A percentile compares a stretch with the other conserved stretches of the same genome.
Evolutionary conservation across 371 early-diverging fungal species (phyloP).

Genomic region (Mortierella sp.): DNA sequence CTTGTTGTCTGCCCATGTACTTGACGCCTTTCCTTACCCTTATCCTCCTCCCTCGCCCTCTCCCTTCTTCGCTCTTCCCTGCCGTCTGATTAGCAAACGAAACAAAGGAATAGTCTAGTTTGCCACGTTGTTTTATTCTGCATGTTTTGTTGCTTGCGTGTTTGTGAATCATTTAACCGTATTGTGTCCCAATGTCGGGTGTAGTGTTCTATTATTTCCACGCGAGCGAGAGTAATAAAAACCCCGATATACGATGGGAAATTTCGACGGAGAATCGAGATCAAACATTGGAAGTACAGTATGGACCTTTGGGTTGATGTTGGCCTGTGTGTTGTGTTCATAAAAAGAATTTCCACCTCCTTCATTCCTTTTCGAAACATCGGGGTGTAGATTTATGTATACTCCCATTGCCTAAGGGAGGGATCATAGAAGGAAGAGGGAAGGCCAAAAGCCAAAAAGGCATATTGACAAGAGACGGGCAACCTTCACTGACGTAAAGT

Average conservation of each 20-base stretch:
- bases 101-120: no score
- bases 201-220: no score
- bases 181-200: no score
- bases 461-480: background rate
- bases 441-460: conserved; percentile 11
- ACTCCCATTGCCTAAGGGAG: no score
- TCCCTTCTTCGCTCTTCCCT: background rate
- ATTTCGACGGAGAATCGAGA: background rate
- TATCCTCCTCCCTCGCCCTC: background rate
- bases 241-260: background rate
- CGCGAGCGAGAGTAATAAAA: background rate
- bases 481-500: background rate
- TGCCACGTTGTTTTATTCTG: background rate
- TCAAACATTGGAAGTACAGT: background rate
- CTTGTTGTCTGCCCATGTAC: no score
- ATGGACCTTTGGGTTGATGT: no score
- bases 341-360: no score
- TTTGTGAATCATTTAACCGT: background rate
- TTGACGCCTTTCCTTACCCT: no score
- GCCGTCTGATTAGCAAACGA: background rate
- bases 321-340: no score
- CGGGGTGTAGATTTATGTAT: background rate
- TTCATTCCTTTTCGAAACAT: no score
- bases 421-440: background rate
- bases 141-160: background rate